Base-by-base conservation (phyloP, 108 stramenopile species). In the Skeletonema marinoi region DNA sequence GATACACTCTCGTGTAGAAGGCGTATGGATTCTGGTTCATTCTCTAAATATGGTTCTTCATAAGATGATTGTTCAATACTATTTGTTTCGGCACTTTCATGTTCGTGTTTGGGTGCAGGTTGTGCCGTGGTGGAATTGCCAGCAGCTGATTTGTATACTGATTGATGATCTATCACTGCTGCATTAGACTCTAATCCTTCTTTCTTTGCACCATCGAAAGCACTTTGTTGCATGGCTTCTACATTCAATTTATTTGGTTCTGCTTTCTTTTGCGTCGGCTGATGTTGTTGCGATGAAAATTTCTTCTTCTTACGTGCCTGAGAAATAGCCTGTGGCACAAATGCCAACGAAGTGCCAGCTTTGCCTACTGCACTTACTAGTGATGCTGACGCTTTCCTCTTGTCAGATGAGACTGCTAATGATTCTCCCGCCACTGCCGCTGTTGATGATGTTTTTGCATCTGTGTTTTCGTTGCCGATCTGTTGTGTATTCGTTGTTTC, bases 291-390 rank as follows among this genome's bases (percentile, higher is more conserved):
- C 35, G 48, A 11, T 36, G 25, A 16, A 8, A 50, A 50, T 62
- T 67, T 77, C 65, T 82, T 82, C 62, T 65, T 78, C 60, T 73
- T 82, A 8, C 77, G 29, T 14, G 70, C 70, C 10, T 71, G 70
- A 16, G 70, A 58, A n/a, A 78, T 76, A 35, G 77, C 77, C 42
- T 71, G 75, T 29, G 80, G 80, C 17, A 81, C 80, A 58, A 81
- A 81, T 33, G 80, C 80, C 88, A 94, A 88, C 17, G 82, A 54
- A 25, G 93, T 92, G 17, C 93, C 89, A 1, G 88, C 87, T 16
- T 71, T 76, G 38, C 93, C 90, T 32, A 93, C 58, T 9, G 77
- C 39, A 44, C 84, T 75, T 0, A 88, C 84, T 31, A 92, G 62
- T 17, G 82, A 86, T 38, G 69, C 14, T 21, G 46, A 48, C n/a